phyloP scores from a whole-genome alignment of 2,329 filamentous ascomycete genomes.

The Paecilomyces niveus region DNA sequence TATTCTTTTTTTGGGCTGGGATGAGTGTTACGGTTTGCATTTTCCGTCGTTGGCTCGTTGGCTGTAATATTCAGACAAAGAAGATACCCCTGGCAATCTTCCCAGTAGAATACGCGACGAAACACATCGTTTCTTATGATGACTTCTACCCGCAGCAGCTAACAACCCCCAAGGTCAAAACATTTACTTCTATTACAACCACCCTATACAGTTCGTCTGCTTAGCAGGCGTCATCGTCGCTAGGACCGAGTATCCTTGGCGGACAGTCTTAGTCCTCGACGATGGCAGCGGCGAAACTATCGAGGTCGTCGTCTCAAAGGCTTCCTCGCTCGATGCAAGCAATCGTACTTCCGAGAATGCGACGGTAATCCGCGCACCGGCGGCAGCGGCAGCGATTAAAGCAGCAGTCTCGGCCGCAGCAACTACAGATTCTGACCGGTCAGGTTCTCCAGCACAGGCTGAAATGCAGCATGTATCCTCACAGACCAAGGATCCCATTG shows the following conservation, averaged over 20 bases:
- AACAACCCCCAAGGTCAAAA: constrained; percentile 40
- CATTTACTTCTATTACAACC: constrained; percentile 61
- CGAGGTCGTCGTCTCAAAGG: constrained; percentile 45
- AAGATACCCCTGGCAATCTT: no score
- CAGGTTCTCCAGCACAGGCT: not conserved
- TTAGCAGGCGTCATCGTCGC: constrained; percentile 64
- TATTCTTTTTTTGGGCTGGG: not conserved
- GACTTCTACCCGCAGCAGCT: not conserved
- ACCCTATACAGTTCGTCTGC: constrained; percentile 70
- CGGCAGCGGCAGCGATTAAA: constrained; percentile 1
- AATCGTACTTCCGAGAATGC: constrained; percentile 4
- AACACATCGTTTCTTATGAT: not conserved
- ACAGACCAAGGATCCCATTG: constrained; percentile 32
- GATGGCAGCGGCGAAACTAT: constrained; percentile 55
- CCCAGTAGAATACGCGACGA: no score
- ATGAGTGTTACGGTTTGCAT: no score
- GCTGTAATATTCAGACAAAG: no score
- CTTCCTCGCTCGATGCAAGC: constrained; percentile 13
- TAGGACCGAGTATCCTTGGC: constrained; percentile 47
- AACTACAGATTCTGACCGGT: constrained; percentile 26
- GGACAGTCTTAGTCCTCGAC: constrained; percentile 50
- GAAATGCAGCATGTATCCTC: constrained; percentile 14
- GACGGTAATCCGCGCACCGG: not conserved
- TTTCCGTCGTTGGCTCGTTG: not conserved
- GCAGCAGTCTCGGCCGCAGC: constrained; percentile 23